These are phyloP conservation scores for Globisporangium polare DNA, from an alignment of 352 stramenopile genomes.

Conservation along the genomic window DNA sequence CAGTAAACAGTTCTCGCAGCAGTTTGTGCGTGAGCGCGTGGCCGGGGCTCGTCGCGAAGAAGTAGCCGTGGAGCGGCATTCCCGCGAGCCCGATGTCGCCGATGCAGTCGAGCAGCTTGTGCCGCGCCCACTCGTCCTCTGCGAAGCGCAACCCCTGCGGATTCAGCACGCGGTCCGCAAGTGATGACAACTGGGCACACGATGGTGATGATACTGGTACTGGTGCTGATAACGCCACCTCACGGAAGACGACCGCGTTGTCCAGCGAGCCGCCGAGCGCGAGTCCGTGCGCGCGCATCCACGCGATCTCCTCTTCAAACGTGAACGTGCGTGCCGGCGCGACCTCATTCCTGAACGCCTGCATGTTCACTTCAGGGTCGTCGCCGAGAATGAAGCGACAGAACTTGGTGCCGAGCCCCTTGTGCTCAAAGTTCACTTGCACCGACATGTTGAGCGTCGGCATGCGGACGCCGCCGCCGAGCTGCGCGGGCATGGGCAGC, in stretches of 20 bases:
- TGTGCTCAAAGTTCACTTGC: constrained; percentile 70
- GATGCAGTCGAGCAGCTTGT: constrained; percentile 75
- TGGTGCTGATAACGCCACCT: neutral
- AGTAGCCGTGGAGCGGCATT: constrained; percentile 57
- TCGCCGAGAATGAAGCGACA: constrained; percentile 34
- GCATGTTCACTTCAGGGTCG: constrained; percentile 26
- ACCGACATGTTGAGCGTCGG: constrained; percentile 51
- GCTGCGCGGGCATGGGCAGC: constrained; percentile 32
- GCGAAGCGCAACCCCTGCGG: constrained; percentile 43
- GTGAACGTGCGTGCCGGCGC: constrained; percentile 65
- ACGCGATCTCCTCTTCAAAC: constrained; percentile 65
- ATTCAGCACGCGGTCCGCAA: constrained; percentile 31
- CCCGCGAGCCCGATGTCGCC: constrained; percentile 57
- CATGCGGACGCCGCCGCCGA: constrained; percentile 11
- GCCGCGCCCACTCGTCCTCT: constrained; percentile 57
- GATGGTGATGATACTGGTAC: neutral
- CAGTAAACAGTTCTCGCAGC: constrained; percentile 42
- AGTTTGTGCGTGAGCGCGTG: constrained; percentile 62
- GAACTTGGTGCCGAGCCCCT: constrained; percentile 39
- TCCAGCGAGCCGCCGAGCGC: constrained; percentile 55
- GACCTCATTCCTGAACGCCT: constrained; percentile 30
- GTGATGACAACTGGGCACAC: neutral
- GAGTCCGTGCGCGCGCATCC: constrained; percentile 48
- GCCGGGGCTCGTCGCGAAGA: constrained; percentile 60
- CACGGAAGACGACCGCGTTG: constrained; percentile 63